phyloP scores from a whole-genome alignment of 495 filamentous ascomycete species.

The Daldinia grandis region DNA sequence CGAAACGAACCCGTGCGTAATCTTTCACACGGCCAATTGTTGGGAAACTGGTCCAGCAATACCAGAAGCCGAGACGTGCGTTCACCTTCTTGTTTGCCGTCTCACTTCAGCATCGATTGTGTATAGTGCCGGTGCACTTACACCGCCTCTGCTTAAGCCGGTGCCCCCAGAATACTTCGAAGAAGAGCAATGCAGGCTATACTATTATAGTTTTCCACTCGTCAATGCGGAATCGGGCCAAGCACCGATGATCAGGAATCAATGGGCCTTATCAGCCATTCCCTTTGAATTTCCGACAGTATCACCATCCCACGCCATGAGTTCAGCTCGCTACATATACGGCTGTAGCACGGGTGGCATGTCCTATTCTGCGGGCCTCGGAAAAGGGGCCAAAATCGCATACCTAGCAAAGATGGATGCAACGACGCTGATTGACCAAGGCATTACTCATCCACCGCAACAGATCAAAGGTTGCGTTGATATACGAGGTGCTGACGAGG shows the following conservation, averaged over 20 bases:
- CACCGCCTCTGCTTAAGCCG: conserved; percentile 50
- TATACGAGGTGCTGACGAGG: conserved; percentile 53
- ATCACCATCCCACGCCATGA: conserved; percentile 61
- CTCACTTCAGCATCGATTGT: conserved; percentile 66
- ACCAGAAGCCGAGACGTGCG: conserved; percentile 44
- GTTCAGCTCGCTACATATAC: conserved; percentile 62
- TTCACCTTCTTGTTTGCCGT: conserved; percentile 70
- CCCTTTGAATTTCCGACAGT: conserved; percentile 71
- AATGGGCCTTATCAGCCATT: conserved; percentile 68
- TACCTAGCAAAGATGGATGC: conserved; percentile 66
- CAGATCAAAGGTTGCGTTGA: conserved; percentile 65
- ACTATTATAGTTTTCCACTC: conserved; percentile 68
- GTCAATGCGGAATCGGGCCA: conserved; percentile 3
- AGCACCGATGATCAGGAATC: conserved; percentile 56
- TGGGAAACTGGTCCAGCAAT: conserved; percentile 57
- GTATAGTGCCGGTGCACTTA: conserved; percentile 66
- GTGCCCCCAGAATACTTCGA: conserved; percentile 53
- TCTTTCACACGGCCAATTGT: conserved; percentile 73
- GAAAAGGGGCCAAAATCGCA: conserved; percentile 68
- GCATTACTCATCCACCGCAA: conserved; percentile 51
- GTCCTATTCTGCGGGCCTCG: conserved; percentile 60
- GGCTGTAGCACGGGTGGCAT: conserved; percentile 59
- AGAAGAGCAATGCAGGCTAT: conserved; percentile 70
- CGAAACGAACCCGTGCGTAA: conserved; percentile 68
- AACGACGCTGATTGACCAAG: conserved; percentile 55